These are phyloP conservation scores for Lecanoromycetidae sp. DNA, from an alignment of 2,329 filamentous ascomycete species.

Conservation along the genomic window DNA sequence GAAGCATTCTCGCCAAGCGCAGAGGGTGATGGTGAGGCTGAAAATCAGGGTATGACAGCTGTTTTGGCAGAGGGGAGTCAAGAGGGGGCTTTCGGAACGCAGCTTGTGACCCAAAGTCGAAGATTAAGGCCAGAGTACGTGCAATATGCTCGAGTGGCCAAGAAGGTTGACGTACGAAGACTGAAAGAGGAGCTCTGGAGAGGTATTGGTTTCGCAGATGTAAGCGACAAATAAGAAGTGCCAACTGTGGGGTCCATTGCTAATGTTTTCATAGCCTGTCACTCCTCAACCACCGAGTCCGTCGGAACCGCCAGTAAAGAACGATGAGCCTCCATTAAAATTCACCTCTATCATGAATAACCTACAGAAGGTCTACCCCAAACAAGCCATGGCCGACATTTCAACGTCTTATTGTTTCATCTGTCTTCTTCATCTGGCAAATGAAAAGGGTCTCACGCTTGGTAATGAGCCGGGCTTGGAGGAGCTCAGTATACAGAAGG, in stretches of 20 bases:
- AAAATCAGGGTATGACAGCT: slow-evolving; percentile 10
- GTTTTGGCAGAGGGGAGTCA: slow-evolving; percentile 24
- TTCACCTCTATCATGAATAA: slow-evolving; percentile 91
- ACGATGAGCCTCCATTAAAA: slow-evolving; percentile 48
- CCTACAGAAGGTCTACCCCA: slow-evolving; percentile 73
- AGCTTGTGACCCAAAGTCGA: slow-evolving; percentile 49
- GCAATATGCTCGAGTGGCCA: slow-evolving; percentile 52
- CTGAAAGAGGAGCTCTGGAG: slow-evolving; percentile 56
- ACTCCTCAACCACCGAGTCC: slow-evolving; percentile 26
- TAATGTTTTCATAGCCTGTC: background rate
- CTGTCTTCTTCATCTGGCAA: slow-evolving; percentile 76
- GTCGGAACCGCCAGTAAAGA: slow-evolving; percentile 24
- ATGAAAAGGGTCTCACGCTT: slow-evolving; percentile 79
- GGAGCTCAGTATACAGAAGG: slow-evolving; percentile 34
- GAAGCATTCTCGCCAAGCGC: slow-evolving; percentile 34
- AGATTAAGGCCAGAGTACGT: slow-evolving; percentile 52
- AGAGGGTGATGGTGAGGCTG: slow-evolving; percentile 11
- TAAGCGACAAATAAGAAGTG: background rate
- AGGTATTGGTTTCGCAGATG: slow-evolving; percentile 39
- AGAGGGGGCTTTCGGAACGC: slow-evolving; percentile 48
- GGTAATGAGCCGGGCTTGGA: slow-evolving; percentile 44
- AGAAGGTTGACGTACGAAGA: slow-evolving; percentile 53
- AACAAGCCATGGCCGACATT: slow-evolving; percentile 80
- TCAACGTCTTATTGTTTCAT: slow-evolving; percentile 92
- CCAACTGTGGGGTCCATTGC: background rate